Base-by-base conservation (phyloP, 2,329 filamentous ascomycete genomes). In the Eurotiales sp. region DNA sequence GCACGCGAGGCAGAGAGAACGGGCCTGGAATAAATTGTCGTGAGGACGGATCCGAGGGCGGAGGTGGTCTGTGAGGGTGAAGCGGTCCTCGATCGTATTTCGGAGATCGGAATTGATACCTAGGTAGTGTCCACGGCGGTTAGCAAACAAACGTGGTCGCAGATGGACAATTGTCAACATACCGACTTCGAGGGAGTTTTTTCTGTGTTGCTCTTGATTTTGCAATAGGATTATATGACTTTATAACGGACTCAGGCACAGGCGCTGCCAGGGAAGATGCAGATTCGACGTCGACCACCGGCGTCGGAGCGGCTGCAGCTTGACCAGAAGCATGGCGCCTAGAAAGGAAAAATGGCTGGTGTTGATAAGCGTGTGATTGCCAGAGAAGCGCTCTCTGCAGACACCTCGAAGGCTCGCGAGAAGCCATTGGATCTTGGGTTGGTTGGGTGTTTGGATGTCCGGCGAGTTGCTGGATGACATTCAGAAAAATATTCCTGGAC, bases 51-150 rank as follows among this genome's bases (percentile, higher is more conserved):
- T 96, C 88, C 56, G 91, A 93, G 46, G 85, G 81, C 34, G 84
- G 80, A n/a, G 90, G 92, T 53, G 90, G 88, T 74, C 96, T 90
- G 64, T 96, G 84, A 46, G 93, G 93, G 68, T 97, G 91, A 21
- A 97, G 79, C 57, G 91, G 91, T 51, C 93, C 93, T 64, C 92
- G 88, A 71, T 96, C 85, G 80, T 91, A 99, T 75, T 92, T 93
- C 57, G 93, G 93, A 46, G 92, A 86, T 58, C 91, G 90, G 72
- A 87, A 97, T 72, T 95, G 88, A 75, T 97, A 99, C 79, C 92
- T 95, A 56, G 23, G 55, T 46, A 40, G 21, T 4, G 30, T 30
- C 17, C 19, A 19, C 14, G 34, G 14, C 22, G 44, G 11, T 47
- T 36, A 22, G 44, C 23, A 46, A 23, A 17, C 15, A 34, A 14